Conservation (phyloP, 495 filamentous ascomycete species). For the Trichoderma parareesei region DNA sequence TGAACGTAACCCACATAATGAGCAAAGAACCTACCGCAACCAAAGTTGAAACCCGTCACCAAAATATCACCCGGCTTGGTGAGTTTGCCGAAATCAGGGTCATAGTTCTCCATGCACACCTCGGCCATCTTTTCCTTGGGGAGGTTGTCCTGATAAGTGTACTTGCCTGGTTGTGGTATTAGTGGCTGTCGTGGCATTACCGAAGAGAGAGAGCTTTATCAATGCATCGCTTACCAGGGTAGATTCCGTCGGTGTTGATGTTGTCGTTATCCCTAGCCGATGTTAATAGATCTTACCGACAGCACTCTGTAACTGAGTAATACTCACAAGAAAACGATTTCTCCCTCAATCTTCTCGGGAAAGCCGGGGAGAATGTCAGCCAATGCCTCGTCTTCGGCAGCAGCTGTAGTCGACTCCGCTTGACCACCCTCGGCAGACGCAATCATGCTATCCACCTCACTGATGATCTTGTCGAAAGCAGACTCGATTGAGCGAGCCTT, state of each 20-base stretch:
- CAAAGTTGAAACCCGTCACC: constrained; percentile 86
- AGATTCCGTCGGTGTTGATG: constrained; percentile 75
- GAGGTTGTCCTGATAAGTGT: constrained; percentile 84
- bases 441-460: constrained; percentile 56
- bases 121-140: constrained; percentile 69
- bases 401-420: constrained; percentile 12
- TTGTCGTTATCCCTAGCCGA: constrained; percentile 51
- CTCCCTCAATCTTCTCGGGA: constrained; percentile 54
- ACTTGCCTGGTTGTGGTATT: constrained; percentile 37
- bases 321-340: constrained; percentile 51
- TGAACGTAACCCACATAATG: too few relatives aligned
- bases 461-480: constrained; percentile 60
- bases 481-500: constrained; percentile 53
- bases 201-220: constrained; percentile 37
- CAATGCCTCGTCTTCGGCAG: constrained; percentile 21
- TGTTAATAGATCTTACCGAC: too few relatives aligned
- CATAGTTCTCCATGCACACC: constrained; percentile 92
- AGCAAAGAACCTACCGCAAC: constrained; percentile 56
- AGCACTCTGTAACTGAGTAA: too few relatives aligned
- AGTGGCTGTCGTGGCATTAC: not conserved
- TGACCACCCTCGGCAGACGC: constrained; percentile 20
- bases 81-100: constrained; percentile 52
- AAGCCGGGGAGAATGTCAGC: constrained; percentile 65
- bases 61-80: constrained; percentile 67
- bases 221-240: constrained; percentile 55